These are phyloP conservation scores for Davidsoniella virescens DNA, from an alignment of 2,329 filamentous ascomycete genomes.

Conservation along the genomic window DNA sequence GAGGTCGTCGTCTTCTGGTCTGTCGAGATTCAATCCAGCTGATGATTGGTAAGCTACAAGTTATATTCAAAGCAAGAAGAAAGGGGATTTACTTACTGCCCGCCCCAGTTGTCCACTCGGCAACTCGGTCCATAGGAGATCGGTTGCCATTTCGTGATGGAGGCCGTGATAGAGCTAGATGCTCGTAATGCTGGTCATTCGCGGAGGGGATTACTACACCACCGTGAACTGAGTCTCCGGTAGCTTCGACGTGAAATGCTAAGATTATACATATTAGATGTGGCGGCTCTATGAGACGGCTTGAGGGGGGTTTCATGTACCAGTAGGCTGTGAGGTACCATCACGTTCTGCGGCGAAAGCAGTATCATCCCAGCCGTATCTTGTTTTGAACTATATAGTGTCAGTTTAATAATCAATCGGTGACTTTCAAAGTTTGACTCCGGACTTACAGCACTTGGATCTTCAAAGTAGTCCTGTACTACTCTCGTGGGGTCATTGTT, in stretches of 20 bases:
- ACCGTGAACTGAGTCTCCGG: slow-evolving; percentile 24
- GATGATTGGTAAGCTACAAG: background rate
- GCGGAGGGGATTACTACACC: slow-evolving; percentile 25
- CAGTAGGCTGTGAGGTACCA: slow-evolving; percentile 19
- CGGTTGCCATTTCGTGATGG: slow-evolving; percentile 42
- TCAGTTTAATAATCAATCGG: too few relatives aligned
- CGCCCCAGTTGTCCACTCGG: slow-evolving; percentile 30
- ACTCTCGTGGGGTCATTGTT: slow-evolving; percentile 9
- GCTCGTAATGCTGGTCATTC: slow-evolving; percentile 19
- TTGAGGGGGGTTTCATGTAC: slow-evolving; percentile 1
- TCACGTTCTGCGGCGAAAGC: slow-evolving; percentile 37
- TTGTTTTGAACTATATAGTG: slow-evolving; percentile 25
- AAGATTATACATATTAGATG: slow-evolving; percentile 1
- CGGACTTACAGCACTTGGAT: background rate
- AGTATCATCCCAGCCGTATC: slow-evolving; percentile 40
- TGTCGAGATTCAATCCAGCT: slow-evolving; percentile 17
- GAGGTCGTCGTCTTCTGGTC: slow-evolving; percentile 30
- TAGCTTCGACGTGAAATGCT: slow-evolving; percentile 41
- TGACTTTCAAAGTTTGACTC: background rate
- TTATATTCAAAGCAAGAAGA: background rate
- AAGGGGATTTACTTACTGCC: slow-evolving; percentile 23
- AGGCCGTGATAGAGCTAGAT: slow-evolving; percentile 40
- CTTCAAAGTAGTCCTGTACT: slow-evolving; percentile 12
- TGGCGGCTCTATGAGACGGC: background rate
- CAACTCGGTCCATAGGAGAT: slow-evolving; percentile 37